These are phyloP conservation scores for Berberis vulgaris DNA, from an alignment of 164 flowering plant genomes.

Conservation along the genomic window DNA sequence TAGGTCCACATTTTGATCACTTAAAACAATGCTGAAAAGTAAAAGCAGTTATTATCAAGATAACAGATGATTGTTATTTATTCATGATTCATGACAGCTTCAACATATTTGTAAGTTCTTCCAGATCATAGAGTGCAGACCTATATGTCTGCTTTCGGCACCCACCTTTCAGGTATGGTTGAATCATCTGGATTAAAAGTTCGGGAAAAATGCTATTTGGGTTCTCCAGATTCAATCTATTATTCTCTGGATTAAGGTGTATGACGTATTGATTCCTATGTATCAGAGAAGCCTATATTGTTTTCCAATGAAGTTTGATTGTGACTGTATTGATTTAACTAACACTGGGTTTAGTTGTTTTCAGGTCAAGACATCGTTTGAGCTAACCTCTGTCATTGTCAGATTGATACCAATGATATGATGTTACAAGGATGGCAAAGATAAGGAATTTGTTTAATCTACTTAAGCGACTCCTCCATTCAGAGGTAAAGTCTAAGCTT, in stretches of 20 bases:
- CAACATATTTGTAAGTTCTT: conserved; percentile 14
- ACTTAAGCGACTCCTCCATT: conserved; percentile 42
- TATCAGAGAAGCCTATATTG: neutral
- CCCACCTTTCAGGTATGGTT: conserved; percentile 6
- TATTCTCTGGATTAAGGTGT: neutral
- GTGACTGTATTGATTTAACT: neutral
- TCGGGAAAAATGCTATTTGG: conserved; percentile 4
- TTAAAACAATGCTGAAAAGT: conserved; percentile 12
- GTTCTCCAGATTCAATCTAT: neutral
- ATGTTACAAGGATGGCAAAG: conserved; percentile 39
- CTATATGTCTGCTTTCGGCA: conserved; percentile 1
- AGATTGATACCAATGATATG: conserved; percentile 3
- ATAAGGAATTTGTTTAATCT: conserved; percentile 44
- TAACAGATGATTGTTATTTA: conserved; percentile 3
- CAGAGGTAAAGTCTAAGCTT: conserved; percentile 27
- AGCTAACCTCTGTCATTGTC: neutral
- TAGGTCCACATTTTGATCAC: conserved; percentile 24
- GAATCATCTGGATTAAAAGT: neutral
- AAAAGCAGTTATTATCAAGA: neutral
- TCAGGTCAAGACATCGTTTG: neutral
- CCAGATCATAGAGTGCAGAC: conserved; percentile 11
- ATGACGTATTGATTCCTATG: neutral
- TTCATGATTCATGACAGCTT: conserved; percentile 9
- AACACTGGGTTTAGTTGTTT: neutral
- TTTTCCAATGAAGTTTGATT: neutral